phyloP scores from a whole-genome alignment of 2,329 filamentous ascomycete species.

The Sclerotinia borealis region DNA sequence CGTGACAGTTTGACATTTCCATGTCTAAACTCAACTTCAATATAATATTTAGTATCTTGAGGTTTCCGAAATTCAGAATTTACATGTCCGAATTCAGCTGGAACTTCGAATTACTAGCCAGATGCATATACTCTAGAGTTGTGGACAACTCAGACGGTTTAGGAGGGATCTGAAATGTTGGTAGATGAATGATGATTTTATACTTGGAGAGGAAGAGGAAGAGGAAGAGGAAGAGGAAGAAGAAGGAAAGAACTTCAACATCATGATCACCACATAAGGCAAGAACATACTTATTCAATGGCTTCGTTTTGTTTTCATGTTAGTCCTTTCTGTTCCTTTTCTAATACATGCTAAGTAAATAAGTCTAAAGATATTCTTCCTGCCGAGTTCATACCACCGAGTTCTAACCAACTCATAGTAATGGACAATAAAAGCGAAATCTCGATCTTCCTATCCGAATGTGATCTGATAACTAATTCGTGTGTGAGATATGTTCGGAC shows the following conservation, averaged over 20 bases:
- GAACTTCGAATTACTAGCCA: too few species aligned
- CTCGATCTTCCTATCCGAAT: rapidly evolving
- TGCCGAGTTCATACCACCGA: too few species aligned
- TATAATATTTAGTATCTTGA: too few species aligned
- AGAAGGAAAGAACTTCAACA: not conserved
- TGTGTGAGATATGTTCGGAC: not conserved
- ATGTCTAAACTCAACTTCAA: too few species aligned
- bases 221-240: too few species aligned
- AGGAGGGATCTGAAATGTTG: not conserved
- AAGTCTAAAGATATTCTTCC: too few species aligned
- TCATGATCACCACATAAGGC: not conserved
- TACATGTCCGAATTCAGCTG: not conserved
- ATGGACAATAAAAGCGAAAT: not conserved
- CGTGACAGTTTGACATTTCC: not conserved
- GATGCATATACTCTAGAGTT: not conserved
- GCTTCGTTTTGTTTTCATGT: not conserved
- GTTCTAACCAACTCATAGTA: not conserved
- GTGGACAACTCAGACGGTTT: not conserved
- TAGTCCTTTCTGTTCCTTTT: too few species aligned
- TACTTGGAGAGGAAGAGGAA: not conserved
- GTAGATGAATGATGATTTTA: too few species aligned
- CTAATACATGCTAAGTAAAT: too few species aligned
- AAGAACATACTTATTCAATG: not conserved
- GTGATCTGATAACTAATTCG: not conserved
- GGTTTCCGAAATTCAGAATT: rapidly evolving